Percentiles rank a stretch among this genome's conserved stretches.
phyloP scores from a whole-genome alignment of 2,329 filamentous ascomycete genomes.

The Colletotrichum eremochloae region DNA sequence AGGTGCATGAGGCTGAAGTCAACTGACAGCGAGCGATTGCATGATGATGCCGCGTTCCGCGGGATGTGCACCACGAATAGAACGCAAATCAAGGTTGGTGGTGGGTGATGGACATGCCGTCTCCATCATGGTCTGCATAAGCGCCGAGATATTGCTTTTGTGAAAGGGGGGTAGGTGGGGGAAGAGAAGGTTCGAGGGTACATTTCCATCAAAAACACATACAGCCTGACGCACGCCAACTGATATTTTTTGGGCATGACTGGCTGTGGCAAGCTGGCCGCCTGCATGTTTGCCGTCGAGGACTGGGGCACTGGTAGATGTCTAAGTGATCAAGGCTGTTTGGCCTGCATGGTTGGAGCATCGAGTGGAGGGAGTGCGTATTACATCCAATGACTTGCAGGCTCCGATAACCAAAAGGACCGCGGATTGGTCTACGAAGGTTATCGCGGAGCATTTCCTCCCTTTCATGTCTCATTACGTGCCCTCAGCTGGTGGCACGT shows the following conservation, averaged over 20 bases:
- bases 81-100: too few species aligned
- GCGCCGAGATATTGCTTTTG: slow-evolving; percentile 1
- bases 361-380: slow-evolving; percentile 15
- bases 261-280: not conserved
- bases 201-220: not conserved
- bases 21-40: not conserved
- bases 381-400: slow-evolving; percentile 6
- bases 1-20: slow-evolving; percentile 10
- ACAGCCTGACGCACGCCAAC: not conserved
- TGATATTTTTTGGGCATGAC: not conserved
- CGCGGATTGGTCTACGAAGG: not conserved
- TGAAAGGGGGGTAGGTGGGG: not conserved
- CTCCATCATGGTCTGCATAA: not conserved
- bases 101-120: not conserved
- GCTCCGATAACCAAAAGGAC: not conserved
- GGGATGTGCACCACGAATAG: too few species aligned
- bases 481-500: not conserved
- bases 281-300: not conserved
- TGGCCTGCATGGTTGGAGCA: not conserved
- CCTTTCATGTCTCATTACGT: not conserved
- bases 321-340: not conserved
- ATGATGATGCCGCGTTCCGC: not conserved
- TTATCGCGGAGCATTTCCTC: not conserved
- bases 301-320: not conserved
- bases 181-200: too few species aligned